Evolutionary conservation across 805 yeast genomes (phyloP), one percentile per base, ranked within the genome.

Genomic region (Hanseniaspora jakobsenii): DNA sequence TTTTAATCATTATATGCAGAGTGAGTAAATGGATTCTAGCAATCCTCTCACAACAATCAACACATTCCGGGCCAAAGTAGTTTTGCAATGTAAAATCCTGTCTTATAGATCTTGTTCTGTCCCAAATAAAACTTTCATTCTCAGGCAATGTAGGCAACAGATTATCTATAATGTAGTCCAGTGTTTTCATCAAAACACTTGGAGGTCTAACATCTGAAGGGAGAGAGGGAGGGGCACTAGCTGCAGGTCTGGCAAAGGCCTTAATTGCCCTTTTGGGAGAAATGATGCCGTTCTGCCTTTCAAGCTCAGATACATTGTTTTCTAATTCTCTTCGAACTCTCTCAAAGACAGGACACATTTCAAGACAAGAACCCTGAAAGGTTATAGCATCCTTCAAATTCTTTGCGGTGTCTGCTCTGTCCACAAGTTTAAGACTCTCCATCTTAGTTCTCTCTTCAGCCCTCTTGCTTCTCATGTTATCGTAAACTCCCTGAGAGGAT

Each of bases 141-240:
- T 79, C 83, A 0, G 97, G 96, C 19, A 89, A 64, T 30, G 73
- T 67, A 0, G 73, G 72, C 12, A 89, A 59, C 1, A 81, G 60
- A 32, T 74, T 70, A 16, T 75, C 75, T 6, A 84, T 72, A 28
- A 91, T 68, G 57, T 83, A 84, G 48, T 81, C 69, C 48, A 91
- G 62, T 0, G 96, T 78, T 28, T 66, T 55, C 10, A 69, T 70
- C 21, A 91, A 62, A 1, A 87, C 66, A 44, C 70, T 72, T 0
- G 99, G 98, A 1, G 98, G 95, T 49, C 99, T 70, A 3, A 91
- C 99, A 59, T 91, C 98, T 1, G 96, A 85, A 0, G 98, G 99
- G 47, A 91, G 65, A 2, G 97, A 94, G 2, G 96, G 97, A 1
- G 95, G 94, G 53, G 91, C 95, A 6, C 97, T 98, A 0, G 97